These are phyloP conservation scores for Inonotus obliquus DNA, from an alignment of 1,284 basidiomycete species.

Conservation along the genomic window DNA sequence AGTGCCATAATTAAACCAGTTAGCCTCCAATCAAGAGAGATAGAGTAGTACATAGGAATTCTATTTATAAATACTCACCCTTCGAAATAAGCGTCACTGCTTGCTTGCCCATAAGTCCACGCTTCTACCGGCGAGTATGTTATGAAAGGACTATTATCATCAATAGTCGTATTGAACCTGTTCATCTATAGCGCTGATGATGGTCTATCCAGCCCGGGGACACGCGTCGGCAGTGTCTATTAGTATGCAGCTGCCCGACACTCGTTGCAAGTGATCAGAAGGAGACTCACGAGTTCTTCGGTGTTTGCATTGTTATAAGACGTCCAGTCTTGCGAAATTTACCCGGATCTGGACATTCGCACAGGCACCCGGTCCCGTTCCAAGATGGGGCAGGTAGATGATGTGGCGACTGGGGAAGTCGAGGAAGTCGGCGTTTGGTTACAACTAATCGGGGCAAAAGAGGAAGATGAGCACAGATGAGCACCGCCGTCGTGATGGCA, in stretches of 20 bases:
- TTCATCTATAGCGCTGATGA: conserved; percentile 28
- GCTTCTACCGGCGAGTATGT: conserved; percentile 27
- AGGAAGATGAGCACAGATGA: background rate
- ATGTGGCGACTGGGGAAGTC: background rate
- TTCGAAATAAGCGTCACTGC: conserved; percentile 22
- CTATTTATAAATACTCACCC: conserved; percentile 21
- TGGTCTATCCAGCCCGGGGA: too few relatives aligned
- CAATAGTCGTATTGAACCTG: conserved; percentile 33
- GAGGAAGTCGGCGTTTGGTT: background rate
- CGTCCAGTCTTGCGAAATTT: too few relatives aligned
- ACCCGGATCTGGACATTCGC: too few relatives aligned
- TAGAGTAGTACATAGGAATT: too few relatives aligned
- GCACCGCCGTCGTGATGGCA: background rate
- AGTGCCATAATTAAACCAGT: background rate
- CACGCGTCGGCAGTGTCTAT: too few relatives aligned
- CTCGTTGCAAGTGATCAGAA: too few relatives aligned
- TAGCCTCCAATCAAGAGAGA: too few relatives aligned
- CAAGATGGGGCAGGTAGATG: background rate
- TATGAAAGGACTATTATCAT: conserved; percentile 38
- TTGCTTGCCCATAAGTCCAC: conserved; percentile 30
- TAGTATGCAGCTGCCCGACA: too few relatives aligned
- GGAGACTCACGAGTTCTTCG: too few relatives aligned
- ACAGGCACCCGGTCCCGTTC: too few relatives aligned
- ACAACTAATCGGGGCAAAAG: background rate
- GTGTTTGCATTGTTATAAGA: too few relatives aligned